Evolutionary conservation across 805 yeast genomes (phyloP).

Genomic region (Isabelozyma rhagii): DNA sequence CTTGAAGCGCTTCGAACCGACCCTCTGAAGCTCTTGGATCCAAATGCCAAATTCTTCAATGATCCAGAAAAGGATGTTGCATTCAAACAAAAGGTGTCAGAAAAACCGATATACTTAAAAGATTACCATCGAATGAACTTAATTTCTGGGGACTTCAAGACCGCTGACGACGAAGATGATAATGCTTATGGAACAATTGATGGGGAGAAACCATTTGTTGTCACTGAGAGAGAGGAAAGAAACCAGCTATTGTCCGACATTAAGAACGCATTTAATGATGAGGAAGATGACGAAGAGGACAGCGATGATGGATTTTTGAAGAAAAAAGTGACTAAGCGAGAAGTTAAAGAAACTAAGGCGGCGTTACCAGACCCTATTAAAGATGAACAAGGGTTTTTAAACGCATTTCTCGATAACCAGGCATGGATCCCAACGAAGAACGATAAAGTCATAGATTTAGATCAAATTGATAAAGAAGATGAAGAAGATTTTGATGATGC

Average conservation of each 20-base stretch:
- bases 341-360: constrained; percentile 4
- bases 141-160: constrained; percentile 59
- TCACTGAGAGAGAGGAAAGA: constrained; percentile 75
- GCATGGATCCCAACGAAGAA: constrained; percentile 86
- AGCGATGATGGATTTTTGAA: constrained; percentile 52
- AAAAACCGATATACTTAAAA: constrained; percentile 75
- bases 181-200: constrained; percentile 43
- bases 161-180: constrained; percentile 47
- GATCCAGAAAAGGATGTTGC: constrained; percentile 44
- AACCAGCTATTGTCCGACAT: constrained; percentile 73
- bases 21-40: constrained; percentile 64
- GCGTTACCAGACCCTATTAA: constrained; percentile 56
- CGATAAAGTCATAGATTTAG: constrained; percentile 55
- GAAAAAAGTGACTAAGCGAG: constrained; percentile 36
- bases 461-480: constrained; percentile 49
- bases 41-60: constrained; percentile 70
- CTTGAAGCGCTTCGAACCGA: constrained; percentile 65
- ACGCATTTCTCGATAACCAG: constrained; percentile 66
- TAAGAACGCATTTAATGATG: constrained; percentile 56
- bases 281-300: constrained; percentile 41
- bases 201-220: constrained; percentile 65
- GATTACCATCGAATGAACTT: constrained; percentile 89
- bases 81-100: constrained; percentile 18
- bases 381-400: constrained; percentile 67
- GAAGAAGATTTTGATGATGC: constrained; percentile 91